These are phyloP conservation scores for Rhizopus sp. DNA, from an alignment of 371 early-diverging fungal species.

Conservation along the genomic window DNA sequence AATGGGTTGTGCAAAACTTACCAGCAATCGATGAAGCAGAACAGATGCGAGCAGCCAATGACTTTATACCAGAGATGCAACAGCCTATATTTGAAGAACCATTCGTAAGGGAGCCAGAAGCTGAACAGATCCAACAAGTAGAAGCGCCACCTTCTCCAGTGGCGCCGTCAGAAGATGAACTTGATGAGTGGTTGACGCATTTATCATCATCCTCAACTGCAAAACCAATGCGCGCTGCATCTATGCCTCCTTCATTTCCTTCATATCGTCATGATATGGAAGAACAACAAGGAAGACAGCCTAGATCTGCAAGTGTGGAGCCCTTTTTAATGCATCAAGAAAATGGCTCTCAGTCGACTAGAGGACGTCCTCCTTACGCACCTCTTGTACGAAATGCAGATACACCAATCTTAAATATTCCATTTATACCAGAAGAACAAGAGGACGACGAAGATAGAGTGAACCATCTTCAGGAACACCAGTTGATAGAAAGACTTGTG, in stretches of 20 bases:
- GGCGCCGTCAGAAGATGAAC: neutral
- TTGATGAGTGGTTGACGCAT: constrained; percentile 3
- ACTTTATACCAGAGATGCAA: constrained; percentile 8
- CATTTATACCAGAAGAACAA: constrained; percentile 13
- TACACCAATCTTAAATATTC: constrained; percentile 7
- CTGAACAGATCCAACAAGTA: neutral
- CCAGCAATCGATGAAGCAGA: constrained; percentile 41
- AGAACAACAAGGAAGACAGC: neutral
- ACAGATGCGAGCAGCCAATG: constrained; percentile 1
- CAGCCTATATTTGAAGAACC: constrained; percentile 7
- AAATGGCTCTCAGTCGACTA: neutral
- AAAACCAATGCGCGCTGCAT: constrained; percentile 10
- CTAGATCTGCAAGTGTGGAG: constrained; percentile 17
- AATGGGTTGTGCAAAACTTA: constrained; percentile 86
- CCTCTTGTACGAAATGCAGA: constrained; percentile 24
- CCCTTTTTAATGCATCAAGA: neutral
- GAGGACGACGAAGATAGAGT: constrained; percentile 7
- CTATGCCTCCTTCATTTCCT: constrained; percentile 13
- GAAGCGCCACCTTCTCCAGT: neutral
- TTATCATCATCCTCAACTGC: constrained; percentile 2
- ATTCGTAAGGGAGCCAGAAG: neutral
- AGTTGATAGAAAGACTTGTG: neutral
- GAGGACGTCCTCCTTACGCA: constrained; percentile 17
- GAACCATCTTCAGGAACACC: neutral
- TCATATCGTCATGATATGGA: neutral